These are phyloP conservation scores for Tricholoma saponaceum DNA, from an alignment of 768 basidiomycete species.

Conservation along the genomic window DNA sequence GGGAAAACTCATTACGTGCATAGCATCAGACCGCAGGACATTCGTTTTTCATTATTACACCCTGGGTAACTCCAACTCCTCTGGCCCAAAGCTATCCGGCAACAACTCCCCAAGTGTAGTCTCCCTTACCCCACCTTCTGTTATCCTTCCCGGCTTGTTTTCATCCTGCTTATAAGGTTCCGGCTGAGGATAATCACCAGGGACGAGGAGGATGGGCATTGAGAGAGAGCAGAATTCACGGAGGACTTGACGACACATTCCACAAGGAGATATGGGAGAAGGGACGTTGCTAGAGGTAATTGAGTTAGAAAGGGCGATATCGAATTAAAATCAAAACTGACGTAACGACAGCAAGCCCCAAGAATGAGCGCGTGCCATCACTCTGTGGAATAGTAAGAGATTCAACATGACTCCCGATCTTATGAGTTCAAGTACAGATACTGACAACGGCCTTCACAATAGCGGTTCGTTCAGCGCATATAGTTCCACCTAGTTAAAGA, in stretches of 20 bases:
- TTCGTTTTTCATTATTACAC: constrained; percentile 5
- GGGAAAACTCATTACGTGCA: neutral
- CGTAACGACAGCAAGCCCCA: constrained; percentile 79
- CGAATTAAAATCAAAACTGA: constrained; percentile 31
- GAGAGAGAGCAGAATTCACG: constrained; percentile 78
- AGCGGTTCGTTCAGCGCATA: constrained; percentile 94
- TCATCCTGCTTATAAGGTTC: constrained; percentile 25
- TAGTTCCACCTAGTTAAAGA: constrained; percentile 64
- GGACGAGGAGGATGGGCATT: constrained; percentile 71
- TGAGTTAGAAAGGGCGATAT: neutral
- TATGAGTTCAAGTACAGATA: constrained; percentile 9
- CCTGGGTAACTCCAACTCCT: constrained; percentile 58
- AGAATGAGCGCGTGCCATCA: constrained; percentile 67
- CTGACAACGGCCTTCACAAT: constrained; percentile 91
- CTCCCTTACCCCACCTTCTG: constrained; percentile 51
- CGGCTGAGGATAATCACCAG: constrained; percentile 52
- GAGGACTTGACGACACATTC: constrained; percentile 88
- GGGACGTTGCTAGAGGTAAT: constrained; percentile 58
- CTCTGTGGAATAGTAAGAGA: constrained; percentile 45
- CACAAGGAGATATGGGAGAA: constrained; percentile 76
- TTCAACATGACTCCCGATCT: neutral
- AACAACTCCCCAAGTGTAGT: constrained; percentile 72
- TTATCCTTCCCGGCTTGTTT: constrained; percentile 30
- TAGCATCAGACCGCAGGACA: neutral
- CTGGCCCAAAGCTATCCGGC: constrained; percentile 88